These are phyloP conservation scores for Colletotrichum eleusines DNA, from an alignment of 2,329 filamentous ascomycete genomes.

Conservation along the genomic window DNA sequence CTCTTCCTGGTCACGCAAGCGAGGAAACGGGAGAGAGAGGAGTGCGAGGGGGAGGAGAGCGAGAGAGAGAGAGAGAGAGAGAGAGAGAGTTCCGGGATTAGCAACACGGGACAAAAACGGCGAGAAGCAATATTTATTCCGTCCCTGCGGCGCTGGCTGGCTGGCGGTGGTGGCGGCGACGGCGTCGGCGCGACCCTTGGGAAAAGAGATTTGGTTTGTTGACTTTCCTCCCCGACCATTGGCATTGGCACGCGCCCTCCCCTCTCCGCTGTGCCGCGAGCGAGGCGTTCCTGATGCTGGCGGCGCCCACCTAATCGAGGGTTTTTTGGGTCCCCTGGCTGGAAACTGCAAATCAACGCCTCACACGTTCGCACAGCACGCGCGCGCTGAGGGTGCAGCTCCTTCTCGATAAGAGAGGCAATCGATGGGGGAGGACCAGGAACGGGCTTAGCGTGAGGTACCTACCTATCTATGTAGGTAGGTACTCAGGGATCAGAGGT, in stretches of 20 bases:
- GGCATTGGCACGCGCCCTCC: neutral
- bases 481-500: conserved; percentile 11
- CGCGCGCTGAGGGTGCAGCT: neutral
- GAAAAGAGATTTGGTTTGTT: conserved; percentile 34
- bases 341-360: neutral
- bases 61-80: neutral
- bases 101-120: neutral
- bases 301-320: neutral
- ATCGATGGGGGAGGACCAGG: neutral
- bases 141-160: conserved; percentile 13
- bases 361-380: neutral
- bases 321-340: neutral
- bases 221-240: neutral
- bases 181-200: neutral
- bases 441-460: conserved; percentile 24
- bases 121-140: neutral
- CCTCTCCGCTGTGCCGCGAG: conserved; percentile 28
- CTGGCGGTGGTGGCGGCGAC: conserved; percentile 4
- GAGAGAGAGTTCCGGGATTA: neutral
- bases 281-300: conserved; percentile 21
- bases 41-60: no score
- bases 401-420: conserved; percentile 2
- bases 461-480: neutral
- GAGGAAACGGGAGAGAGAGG: neutral
- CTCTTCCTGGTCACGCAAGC: neutral